These are phyloP conservation scores for Penicillium longicatenatum DNA, from an alignment of 495 filamentous ascomycete species.

Conservation along the genomic window DNA sequence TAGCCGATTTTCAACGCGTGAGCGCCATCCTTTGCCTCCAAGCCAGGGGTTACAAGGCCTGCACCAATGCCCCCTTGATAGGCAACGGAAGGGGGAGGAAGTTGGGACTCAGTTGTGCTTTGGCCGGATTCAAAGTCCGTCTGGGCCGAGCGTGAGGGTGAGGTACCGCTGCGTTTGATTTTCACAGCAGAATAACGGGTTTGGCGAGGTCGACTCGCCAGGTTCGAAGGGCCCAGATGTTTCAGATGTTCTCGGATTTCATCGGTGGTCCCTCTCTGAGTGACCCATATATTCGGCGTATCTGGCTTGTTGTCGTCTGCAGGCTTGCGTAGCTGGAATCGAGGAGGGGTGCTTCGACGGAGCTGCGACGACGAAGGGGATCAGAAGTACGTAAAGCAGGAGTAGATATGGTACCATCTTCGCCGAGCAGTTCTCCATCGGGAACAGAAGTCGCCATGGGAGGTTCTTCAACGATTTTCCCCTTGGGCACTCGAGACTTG, in stretches of 20 bases:
- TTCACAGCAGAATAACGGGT: conserved; percentile 90
- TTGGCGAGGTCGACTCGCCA: conserved; percentile 76
- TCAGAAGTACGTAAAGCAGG: conserved; percentile 14
- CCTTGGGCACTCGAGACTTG: conserved; percentile 60
- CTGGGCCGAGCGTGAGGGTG: conserved; percentile 41
- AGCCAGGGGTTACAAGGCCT: conserved; percentile 52
- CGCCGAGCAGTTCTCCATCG: conserved; percentile 42
- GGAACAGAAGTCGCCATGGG: conserved; percentile 30
- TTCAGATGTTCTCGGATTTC: conserved; percentile 84
- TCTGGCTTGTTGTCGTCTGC: conserved; percentile 33
- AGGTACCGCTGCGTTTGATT: conserved; percentile 70
- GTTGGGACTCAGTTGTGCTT: conserved; percentile 31
- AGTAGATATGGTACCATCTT: conserved; percentile 26
- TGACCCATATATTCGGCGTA: conserved; percentile 32
- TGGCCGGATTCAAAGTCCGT: conserved; percentile 39
- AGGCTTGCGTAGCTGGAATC: conserved; percentile 44
- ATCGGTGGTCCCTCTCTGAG: conserved; percentile 43
- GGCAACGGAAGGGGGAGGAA: conserved; percentile 22
- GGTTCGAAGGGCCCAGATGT: conserved; percentile 89
- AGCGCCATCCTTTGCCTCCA: conserved; percentile 67
- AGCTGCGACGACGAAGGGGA: conserved; percentile 36
- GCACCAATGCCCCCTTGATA: conserved; percentile 54
- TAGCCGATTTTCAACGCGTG: conserved; percentile 67
- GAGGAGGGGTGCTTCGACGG: conserved; percentile 55
- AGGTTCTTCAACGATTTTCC: conserved; percentile 54